phyloP scores from a whole-genome alignment of 164 flowering plant genomes.

The Umbellularia californica region DNA sequence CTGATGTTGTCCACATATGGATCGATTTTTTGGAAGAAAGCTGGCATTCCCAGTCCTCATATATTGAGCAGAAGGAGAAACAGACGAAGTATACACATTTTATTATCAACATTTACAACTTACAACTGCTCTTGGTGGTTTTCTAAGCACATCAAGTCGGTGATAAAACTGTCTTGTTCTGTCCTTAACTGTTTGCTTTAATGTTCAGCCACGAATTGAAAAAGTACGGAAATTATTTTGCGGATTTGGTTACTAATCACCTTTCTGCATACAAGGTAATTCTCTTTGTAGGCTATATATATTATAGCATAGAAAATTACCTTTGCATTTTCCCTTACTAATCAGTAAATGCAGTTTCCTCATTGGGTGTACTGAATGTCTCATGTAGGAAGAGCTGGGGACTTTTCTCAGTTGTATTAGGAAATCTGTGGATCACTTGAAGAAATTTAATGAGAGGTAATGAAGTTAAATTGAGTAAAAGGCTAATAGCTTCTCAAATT shows the following conservation, averaged over 20 bases:
- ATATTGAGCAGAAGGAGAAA: conserved; percentile 62
- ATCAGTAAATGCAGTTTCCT: background rate
- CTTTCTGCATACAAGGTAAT: conserved; percentile 64
- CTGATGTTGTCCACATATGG: conserved; percentile 80
- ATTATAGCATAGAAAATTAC: background rate
- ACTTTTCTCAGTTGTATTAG: conserved; percentile 54
- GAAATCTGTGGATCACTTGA: conserved; percentile 68
- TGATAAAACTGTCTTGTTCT: background rate
- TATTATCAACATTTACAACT: background rate
- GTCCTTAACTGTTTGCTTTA: background rate
- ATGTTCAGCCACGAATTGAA: conserved; percentile 67
- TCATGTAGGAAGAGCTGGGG: conserved; percentile 60
- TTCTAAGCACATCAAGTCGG: background rate
- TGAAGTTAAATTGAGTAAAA: background rate
- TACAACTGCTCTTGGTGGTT: background rate
- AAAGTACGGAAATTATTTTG: conserved; percentile 63
- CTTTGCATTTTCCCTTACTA: background rate
- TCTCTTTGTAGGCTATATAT: background rate
- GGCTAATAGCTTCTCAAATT: background rate
- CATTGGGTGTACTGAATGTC: background rate
- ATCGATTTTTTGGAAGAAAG: conserved; percentile 92
- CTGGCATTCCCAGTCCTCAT: conserved; percentile 72
- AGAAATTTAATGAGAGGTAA: conserved; percentile 64
- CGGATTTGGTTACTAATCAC: conserved; percentile 45
- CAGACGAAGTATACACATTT: conserved; percentile 49